Percentiles rank a stretch among this genome's conserved stretches.
Evolutionary conservation across 495 filamentous ascomycete species (phyloP).

Genomic region (Penicillium chermesinum): DNA sequence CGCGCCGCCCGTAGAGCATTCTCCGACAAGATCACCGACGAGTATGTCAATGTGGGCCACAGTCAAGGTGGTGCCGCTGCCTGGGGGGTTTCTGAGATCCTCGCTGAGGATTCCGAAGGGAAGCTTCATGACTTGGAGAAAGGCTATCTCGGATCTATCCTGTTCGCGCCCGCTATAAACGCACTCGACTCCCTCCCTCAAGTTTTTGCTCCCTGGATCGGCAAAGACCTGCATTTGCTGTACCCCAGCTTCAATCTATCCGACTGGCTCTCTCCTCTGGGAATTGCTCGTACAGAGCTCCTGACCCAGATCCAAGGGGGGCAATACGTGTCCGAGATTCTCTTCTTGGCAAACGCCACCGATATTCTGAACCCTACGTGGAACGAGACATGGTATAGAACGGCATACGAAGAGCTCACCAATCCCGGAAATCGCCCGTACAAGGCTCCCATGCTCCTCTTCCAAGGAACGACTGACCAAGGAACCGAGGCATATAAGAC

Average conservation of each 20-base stretch:
- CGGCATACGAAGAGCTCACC: slow-evolving; percentile 20
- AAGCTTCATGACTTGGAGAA: slow-evolving; percentile 23
- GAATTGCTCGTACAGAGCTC: slow-evolving; percentile 26
- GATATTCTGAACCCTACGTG: slow-evolving; percentile 20
- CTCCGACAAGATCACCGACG: slow-evolving; percentile 19
- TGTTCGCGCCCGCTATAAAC: slow-evolving; percentile 32
- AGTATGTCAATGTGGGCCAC: slow-evolving; percentile 45
- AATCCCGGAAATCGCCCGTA: slow-evolving; percentile 30
- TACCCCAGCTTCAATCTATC: slow-evolving; percentile 19
- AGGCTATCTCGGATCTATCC: slow-evolving; percentile 39
- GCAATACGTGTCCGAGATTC: slow-evolving; percentile 17
- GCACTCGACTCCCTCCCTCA: slow-evolving; percentile 18
- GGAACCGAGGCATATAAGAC: slow-evolving; percentile 22
- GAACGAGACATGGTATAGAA: slow-evolving; percentile 15
- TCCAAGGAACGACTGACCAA: slow-evolving; percentile 34
- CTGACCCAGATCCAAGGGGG: slow-evolving; percentile 29
- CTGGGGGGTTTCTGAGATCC: slow-evolving; percentile 39
- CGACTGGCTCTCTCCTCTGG: slow-evolving; percentile 23
- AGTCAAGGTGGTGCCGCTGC: slow-evolving; percentile 46
- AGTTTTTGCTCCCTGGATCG: slow-evolving; percentile 17
- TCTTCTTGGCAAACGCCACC: slow-evolving; percentile 14
- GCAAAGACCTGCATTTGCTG: slow-evolving; percentile 12
- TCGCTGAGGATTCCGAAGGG: slow-evolving; percentile 8
- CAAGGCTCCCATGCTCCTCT: slow-evolving; percentile 39
- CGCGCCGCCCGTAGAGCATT: slow-evolving; percentile 39